These are phyloP conservation scores for Panus rudis DNA, from an alignment of 768 basidiomycete genomes.

Conservation along the genomic window DNA sequence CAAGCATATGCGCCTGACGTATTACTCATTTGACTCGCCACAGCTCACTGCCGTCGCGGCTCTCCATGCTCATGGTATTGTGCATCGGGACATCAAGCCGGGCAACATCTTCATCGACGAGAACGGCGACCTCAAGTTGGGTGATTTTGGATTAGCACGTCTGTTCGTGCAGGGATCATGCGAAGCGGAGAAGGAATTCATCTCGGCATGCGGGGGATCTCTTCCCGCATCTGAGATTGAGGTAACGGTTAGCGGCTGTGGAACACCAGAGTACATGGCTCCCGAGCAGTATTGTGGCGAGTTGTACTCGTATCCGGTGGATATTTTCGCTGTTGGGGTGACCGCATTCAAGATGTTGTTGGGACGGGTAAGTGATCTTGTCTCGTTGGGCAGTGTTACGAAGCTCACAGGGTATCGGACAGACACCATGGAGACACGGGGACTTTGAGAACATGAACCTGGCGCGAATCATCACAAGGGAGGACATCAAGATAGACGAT, in stretches of 20 bases:
- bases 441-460: background rate
- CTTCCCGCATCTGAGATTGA: background rate
- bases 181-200: background rate
- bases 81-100: slow-evolving; percentile 12
- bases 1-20: background rate
- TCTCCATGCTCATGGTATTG: slow-evolving; percentile 6
- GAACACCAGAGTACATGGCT: slow-evolving; percentile 4
- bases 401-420: background rate
- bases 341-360: slow-evolving; percentile 4
- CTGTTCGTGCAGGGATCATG: background rate
- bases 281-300: slow-evolving; percentile 1
- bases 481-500: background rate
- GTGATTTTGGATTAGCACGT: slow-evolving; percentile 8
- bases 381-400: background rate
- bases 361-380: slow-evolving; percentile 2
- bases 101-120: slow-evolving; percentile 10
- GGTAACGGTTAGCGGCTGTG: background rate
- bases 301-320: slow-evolving; percentile 2
- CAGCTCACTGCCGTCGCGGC: slow-evolving; percentile 4
- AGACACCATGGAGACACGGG: background rate
- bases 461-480: background rate
- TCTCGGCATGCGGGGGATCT: background rate
- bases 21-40: background rate
- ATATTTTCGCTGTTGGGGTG: slow-evolving; percentile 5
- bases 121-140: slow-evolving; percentile 4